Base-by-base conservation (phyloP, 2,329 filamentous ascomycete species). In the Aspergillus fumigatiaffinis region DNA sequence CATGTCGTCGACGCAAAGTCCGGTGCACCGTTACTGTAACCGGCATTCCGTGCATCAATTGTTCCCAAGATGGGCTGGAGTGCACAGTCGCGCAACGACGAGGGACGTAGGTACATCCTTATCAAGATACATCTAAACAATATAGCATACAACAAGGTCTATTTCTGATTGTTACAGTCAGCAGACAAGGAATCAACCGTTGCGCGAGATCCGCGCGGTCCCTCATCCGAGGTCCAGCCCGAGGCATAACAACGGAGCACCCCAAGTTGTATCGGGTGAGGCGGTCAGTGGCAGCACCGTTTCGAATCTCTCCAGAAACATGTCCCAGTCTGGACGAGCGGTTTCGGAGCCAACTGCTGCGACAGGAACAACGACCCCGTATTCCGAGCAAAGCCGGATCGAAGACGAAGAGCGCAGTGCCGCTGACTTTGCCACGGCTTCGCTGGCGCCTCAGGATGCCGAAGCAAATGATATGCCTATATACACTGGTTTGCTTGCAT, bases 11-110 rank as follows among this genome's bases (percentile, higher is more conserved):
- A 53, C 67, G 67, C 21, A 70, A 69, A 55, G 66, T 69, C 6
- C 63, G 64, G 46, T 70, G 67, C 51, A 66, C 66, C 26, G 51
- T 67, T 23, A 63, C 59, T 3, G 57, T 68, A 21, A 68, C 66
- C 4, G 66, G 66, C 1, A 51, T 68, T 3, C 70, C 71, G 4
- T 73, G 69, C 41, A 60, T 66, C 25, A 67, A 66, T 5, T 73
- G 71, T 61, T 61, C 65, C 12, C 66, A 69, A 51, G 68, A 73
- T 55, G 53, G 56, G 26, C 56, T 62, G 1, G 59, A 66, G 23
- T 73, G 71, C 54, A 56, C 69, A 25, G 67, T 72, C n/a, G 58
- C 14, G 44, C 35, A 32, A 46, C 26, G 32, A 25, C 49, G 32
- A 28, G 28, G 47, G 49, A n/a, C n/a, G 49, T 44, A 44, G 0